Conservation (phyloP, 2,329 filamentous ascomycete species). For the Diatrype stigma region DNA sequence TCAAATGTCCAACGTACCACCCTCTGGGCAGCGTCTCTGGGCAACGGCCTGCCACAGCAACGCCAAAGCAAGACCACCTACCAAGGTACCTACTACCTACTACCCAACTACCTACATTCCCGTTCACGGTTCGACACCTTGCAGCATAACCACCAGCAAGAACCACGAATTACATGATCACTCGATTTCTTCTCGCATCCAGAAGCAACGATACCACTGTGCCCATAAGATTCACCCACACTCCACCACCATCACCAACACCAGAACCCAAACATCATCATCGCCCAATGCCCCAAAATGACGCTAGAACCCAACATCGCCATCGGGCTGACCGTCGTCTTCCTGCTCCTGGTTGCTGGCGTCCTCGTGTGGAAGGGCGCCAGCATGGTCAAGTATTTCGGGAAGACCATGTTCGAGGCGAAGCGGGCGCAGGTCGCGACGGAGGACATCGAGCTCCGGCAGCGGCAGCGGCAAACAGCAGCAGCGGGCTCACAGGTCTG, state of each 20-base stretch:
- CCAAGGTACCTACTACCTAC: too few species aligned
- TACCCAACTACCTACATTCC: too few species aligned
- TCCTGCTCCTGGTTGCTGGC: slow-evolving; percentile 17
- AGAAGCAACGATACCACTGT: neutral
- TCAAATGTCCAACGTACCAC: too few species aligned
- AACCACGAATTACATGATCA: too few species aligned
- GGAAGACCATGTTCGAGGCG: slow-evolving; percentile 16
- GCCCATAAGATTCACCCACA: too few species aligned
- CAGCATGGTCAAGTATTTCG: slow-evolving; percentile 19
- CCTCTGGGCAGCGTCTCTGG: too few species aligned
- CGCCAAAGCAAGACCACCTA: too few species aligned
- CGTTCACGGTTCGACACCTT: too few species aligned
- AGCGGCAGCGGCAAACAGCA: neutral
- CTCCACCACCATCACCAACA: too few species aligned
- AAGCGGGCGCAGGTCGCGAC: slow-evolving; percentile 15
- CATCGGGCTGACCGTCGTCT: slow-evolving; percentile 25
- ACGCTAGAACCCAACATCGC: slow-evolving; percentile 14
- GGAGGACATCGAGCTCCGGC: slow-evolving; percentile 1
- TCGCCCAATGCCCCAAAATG: slow-evolving; percentile 7
- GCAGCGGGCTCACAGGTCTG: slow-evolving; percentile 2
- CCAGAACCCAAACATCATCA: neutral
- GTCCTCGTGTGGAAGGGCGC: slow-evolving; percentile 19
- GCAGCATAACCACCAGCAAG: too few species aligned
- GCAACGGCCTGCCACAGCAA: too few species aligned
- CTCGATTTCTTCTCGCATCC: too few species aligned